Conservation (phyloP, 257 asterid species). For the Nicotiana paniculata region DNA sequence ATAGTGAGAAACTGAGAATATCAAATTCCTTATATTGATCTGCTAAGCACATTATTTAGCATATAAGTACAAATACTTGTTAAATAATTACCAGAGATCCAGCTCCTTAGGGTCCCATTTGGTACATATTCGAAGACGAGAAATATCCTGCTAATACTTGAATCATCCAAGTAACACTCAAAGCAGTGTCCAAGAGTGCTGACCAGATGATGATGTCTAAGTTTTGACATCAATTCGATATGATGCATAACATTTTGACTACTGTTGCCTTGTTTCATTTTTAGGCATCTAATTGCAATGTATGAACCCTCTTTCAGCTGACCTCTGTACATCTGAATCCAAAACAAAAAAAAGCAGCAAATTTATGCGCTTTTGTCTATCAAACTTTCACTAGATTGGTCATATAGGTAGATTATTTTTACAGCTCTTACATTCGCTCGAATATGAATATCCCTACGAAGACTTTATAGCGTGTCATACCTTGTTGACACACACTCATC, state of each 20-base stretch:
- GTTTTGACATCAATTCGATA: constrained; percentile 65
- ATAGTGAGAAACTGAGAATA: background rate
- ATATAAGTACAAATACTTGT: background rate
- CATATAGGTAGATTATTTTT: background rate
- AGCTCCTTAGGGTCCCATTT: constrained; percentile 72
- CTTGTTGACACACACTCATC: background rate
- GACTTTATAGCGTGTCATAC: background rate
- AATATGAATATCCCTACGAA: background rate
- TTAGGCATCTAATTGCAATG: constrained; percentile 62
- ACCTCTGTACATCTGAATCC: constrained; percentile 68
- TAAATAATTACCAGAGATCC: constrained; percentile 61
- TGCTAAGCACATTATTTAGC: background rate
- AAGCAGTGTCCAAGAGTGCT: constrained; percentile 93
- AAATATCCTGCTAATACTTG: constrained; percentile 65
- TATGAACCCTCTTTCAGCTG: constrained; percentile 60
- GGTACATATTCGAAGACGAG: constrained; percentile 76
- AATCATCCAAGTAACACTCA: constrained; percentile 73
- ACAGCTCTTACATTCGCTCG: background rate
- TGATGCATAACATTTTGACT: constrained; percentile 59
- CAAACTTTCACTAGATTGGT: background rate
- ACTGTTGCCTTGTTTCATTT: constrained; percentile 42
- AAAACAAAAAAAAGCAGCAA: background rate
- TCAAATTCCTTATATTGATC: background rate
- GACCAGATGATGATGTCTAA: constrained; percentile 72
- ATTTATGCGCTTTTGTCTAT: background rate